Evolutionary conservation across 495 filamentous ascomycete genomes (phyloP), one percentile per base, ranked within the genome.

Genomic region (Hyaloscypha hepaticicola): DNA sequence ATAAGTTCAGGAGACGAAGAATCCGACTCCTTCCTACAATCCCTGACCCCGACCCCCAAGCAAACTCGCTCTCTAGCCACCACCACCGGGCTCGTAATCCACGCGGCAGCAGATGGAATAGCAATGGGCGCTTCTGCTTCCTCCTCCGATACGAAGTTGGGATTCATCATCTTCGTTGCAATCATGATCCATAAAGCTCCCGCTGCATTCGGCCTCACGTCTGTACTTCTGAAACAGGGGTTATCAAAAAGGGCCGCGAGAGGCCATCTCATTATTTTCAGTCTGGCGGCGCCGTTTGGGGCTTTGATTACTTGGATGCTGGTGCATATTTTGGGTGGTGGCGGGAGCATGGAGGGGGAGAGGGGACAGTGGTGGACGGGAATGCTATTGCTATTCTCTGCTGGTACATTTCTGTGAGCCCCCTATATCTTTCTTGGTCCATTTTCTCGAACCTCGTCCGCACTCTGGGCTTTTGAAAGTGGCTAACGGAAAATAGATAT

Each of bases 171-270:
- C 51, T 99, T 99, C 71, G 71, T 97, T 24, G 95, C 95, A 5
- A 96, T 99, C 63, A 93, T 99, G 90, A 83, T 98, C 2, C 95
- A 99, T 71, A 99, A 99, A 76, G 94, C 93, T 0, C 95, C 95
- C 0, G 96, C 95, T 0, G 95, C 95, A 0, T 99, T 99, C 75
- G 96, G 95, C 2, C 78, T 99, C 22, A 97, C 93, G 0, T 90
- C 91, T 12, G 85, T 97, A 6, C 76, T 99, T 50, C 76, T 99
- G 29, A 93, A 93, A 74, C 91, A 96, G 68, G 93, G 93, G 0
- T 77, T 97, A 8, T 88, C 88, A 9, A 98, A 94, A 76, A 87
- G 93, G 48, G 87, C 88, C 19, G 91, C 93, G 3, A 81, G 95
- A 58, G 86, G 88, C 2, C 96, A 97, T 75, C 76, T 99, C 41